Conservation (phyloP, 2,329 filamentous ascomycete species). For the Fusarium denticulatum region DNA sequence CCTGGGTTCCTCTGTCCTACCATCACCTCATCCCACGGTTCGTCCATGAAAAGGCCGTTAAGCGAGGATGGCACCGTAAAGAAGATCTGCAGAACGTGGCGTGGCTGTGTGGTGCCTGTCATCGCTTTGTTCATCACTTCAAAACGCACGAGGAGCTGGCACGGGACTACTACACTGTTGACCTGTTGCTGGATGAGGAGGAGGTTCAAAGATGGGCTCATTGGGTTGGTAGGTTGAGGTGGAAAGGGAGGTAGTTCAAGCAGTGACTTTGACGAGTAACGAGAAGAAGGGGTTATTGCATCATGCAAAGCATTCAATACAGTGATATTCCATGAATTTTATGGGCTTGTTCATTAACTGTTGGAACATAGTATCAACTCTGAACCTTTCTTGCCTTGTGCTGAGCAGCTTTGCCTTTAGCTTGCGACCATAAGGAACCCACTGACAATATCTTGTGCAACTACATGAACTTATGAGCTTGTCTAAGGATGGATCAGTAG, state of each 20-base stretch:
- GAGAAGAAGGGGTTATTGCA: not conserved
- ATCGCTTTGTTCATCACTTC: constrained; percentile 82
- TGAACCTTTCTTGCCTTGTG: not conserved
- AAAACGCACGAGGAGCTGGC: constrained; percentile 82
- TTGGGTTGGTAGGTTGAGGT: constrained; percentile 79
- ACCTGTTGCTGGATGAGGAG: constrained; percentile 73
- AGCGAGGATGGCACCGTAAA: constrained; percentile 80
- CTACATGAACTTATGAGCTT: not conserved
- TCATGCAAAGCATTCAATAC: not conserved
- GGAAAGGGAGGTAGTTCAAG: constrained; percentile 65
- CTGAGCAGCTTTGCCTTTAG: no score
- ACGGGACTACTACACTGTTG: constrained; percentile 76
- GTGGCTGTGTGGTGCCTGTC: constrained; percentile 87
- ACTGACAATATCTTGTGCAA: not conserved
- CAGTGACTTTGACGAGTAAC: not conserved
- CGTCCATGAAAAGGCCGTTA: constrained; percentile 79
- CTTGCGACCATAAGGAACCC: not conserved
- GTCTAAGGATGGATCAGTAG: not conserved
- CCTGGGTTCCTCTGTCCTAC: constrained; percentile 81
- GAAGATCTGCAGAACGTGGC: constrained; percentile 83
- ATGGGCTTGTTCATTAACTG: not conserved
- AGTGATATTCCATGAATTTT: not conserved
- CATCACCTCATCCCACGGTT: constrained; percentile 86
- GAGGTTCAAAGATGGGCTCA: constrained; percentile 76
- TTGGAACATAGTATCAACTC: not conserved